A percentile compares a stretch with the other conserved stretches of the same genome.
phyloP scores from a whole-genome alignment of 2,329 filamentous ascomycete species.

The Triangularia verruculosa region DNA sequence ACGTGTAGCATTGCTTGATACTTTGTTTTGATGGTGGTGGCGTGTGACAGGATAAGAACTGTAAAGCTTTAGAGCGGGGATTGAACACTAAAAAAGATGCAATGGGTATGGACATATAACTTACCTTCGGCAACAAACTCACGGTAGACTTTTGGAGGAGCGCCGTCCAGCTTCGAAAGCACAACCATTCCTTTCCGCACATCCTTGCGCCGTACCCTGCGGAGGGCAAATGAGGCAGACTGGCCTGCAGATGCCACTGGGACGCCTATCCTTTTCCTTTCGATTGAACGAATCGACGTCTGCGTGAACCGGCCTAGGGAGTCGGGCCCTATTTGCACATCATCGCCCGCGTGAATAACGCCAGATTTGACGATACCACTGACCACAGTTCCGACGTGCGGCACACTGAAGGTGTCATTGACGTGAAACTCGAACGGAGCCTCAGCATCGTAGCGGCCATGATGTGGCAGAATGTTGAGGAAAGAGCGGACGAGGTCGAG shows the following conservation, averaged over 20 bases:
- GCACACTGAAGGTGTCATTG: slow-evolving; percentile 97
- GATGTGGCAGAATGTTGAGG: slow-evolving; percentile 90
- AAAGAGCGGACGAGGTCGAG: slow-evolving; percentile 89
- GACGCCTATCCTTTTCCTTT: slow-evolving; percentile 87
- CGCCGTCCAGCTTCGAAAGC: slow-evolving; percentile 75
- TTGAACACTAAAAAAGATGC: neutral
- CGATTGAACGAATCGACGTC: slow-evolving; percentile 87
- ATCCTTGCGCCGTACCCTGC: slow-evolving; percentile 82
- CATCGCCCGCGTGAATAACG: slow-evolving; percentile 86
- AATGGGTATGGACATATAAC: neutral
- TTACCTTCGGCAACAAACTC: slow-evolving; percentile 77
- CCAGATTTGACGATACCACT: slow-evolving; percentile 89
- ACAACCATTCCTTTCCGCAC: slow-evolving; percentile 98
- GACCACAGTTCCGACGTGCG: slow-evolving; percentile 94
- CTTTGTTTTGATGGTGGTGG: slow-evolving; percentile 93
- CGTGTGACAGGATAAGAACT: slow-evolving; percentile 92
- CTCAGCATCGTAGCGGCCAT: slow-evolving; percentile 85
- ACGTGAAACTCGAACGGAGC: slow-evolving; percentile 92
- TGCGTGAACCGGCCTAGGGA: slow-evolving; percentile 83
- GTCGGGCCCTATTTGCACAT: slow-evolving; percentile 84
- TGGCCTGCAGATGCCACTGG: slow-evolving; percentile 88
- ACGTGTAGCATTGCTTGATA: slow-evolving; percentile 99
- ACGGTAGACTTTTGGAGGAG: slow-evolving; percentile 65
- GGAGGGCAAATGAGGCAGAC: slow-evolving; percentile 86
- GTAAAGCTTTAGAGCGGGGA: slow-evolving; percentile 3